Base-by-base conservation (phyloP, 2,329 filamentous ascomycete species). In the Verticillium albo-atrum region DNA sequence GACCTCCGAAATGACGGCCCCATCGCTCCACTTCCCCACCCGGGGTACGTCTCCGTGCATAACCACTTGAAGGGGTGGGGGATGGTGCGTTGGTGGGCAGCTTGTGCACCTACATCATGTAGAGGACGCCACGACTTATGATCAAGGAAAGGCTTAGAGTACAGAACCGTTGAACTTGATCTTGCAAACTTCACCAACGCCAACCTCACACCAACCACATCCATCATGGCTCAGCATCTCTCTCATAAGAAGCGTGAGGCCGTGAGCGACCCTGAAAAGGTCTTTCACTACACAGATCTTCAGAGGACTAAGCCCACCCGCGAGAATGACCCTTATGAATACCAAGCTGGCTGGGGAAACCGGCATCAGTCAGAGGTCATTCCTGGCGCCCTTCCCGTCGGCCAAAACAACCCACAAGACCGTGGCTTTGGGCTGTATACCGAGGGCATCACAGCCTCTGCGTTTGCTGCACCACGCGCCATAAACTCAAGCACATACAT, bases 201-300 rank as follows among this genome's bases (percentile, higher is more conserved):
- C 20, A 25, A 23, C 3, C 42, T 50, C 6, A 50, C 37, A 50
- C 14, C 9, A 50, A 20, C 6, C n/a, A n/a, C 20, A 50, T 25
- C 20, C 30, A 3, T 32, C 30, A 32, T 32, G 30, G 30, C 30
- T 2, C 37, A 14, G n/a, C n/a, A 10, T 17, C 7, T 32, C 30
- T 14, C 10, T 14, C 30, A 32, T 14, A 32, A 32, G 51, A 30
- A 53, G 26, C 20, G 78, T 50, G 85, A 20, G 14, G 25, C 14
- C 25, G 51, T 20, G 7, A 20, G 68, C 50, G 77, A 82, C 51
- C 82, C 81, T 63, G 78, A 81, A 58, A 77, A 79, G 56, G 79
- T 81, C 65, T 81, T 82, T 61, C 79, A 82, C 66, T 86, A 83
- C 83, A 83, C 82, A 0, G 82, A 84, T 66, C 85, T 82, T n/a